A percentile compares a stretch with the other conserved stretches of the same genome.
Evolutionary conservation across 345 rosid species (phyloP).

Genomic region (Zanthoxylum bungeanum): DNA sequence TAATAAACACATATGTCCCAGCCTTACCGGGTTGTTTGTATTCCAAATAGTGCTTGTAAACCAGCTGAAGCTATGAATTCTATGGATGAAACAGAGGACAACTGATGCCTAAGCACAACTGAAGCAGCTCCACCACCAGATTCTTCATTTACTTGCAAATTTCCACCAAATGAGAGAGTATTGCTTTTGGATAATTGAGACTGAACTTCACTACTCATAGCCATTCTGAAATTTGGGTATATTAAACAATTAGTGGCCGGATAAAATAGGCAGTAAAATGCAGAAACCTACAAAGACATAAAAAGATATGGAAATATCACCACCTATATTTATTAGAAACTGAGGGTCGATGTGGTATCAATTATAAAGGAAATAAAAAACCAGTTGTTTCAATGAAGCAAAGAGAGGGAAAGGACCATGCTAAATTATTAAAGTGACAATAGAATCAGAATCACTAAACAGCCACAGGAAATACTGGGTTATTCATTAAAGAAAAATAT

Average conservation of each 20-base stretch:
- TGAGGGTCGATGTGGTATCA: background rate
- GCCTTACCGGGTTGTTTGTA: conserved; percentile 87
- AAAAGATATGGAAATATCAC: background rate
- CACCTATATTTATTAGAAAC: background rate
- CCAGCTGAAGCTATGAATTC: conserved; percentile 82
- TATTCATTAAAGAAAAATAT: too few species aligned
- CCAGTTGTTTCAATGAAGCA: background rate
- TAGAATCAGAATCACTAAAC: background rate
- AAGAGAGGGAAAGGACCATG: background rate
- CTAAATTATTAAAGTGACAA: background rate
- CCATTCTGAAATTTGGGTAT: conserved; percentile 58
- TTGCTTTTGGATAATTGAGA: conserved; percentile 76
- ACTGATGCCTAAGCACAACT: conserved; percentile 57
- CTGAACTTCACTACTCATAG: conserved; percentile 79
- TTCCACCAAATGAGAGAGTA: conserved; percentile 66
- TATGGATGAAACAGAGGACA: conserved; percentile 73
- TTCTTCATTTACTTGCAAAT: conserved; percentile 64
- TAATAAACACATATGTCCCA: conserved; percentile 19
- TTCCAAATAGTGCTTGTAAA: conserved; percentile 63
- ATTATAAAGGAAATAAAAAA: background rate
- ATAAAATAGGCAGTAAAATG: conserved; percentile 4
- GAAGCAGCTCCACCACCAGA: conserved; percentile 74
- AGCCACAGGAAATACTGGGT: background rate
- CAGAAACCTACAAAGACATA: background rate
- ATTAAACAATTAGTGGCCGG: conserved; percentile 15